Conservation (phyloP, 805 yeast genomes). For the Dipodascopsis uninucleata region DNA sequence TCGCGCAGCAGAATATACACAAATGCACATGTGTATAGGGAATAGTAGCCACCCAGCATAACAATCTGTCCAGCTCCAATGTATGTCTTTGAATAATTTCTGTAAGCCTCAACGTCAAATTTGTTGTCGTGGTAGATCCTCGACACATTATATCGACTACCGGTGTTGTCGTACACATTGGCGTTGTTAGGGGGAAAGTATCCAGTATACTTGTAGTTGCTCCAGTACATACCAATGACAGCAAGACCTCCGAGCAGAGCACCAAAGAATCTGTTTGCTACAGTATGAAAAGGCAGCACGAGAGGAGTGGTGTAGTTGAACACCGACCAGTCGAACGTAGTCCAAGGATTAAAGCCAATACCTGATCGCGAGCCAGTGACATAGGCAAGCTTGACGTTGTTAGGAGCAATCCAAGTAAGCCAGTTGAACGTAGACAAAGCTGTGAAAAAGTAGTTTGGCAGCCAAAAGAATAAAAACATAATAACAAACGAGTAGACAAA, state of each 20-base stretch:
- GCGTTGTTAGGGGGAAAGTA: slow-evolving; percentile 48
- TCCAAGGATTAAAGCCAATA: slow-evolving; percentile 59
- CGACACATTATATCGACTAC: slow-evolving; percentile 45
- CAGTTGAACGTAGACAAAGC: slow-evolving; percentile 59
- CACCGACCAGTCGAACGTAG: slow-evolving; percentile 63
- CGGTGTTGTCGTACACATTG: slow-evolving; percentile 35
- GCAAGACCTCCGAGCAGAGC: slow-evolving; percentile 49
- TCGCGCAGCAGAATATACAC: slow-evolving; percentile 47
- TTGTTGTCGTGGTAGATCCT: slow-evolving; percentile 44
- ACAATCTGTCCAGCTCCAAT: slow-evolving; percentile 51
- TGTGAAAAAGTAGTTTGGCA: slow-evolving; percentile 58
- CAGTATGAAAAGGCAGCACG: slow-evolving; percentile 42
- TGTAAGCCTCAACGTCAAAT: slow-evolving; percentile 48
- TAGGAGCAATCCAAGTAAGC: slow-evolving; percentile 60
- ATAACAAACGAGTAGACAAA: slow-evolving; percentile 43
- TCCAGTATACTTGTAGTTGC: slow-evolving; percentile 45
- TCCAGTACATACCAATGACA: slow-evolving; percentile 50
- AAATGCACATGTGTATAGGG: slow-evolving; percentile 52
- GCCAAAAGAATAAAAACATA: slow-evolving; percentile 51
- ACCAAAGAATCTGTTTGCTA: slow-evolving; percentile 40
- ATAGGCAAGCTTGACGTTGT: slow-evolving; percentile 56
- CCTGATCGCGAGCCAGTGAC: slow-evolving; percentile 65
- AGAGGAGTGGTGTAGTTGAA: slow-evolving; percentile 41
- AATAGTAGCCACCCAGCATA: slow-evolving; percentile 50
- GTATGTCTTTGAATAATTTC: slow-evolving; percentile 59